Evolutionary conservation across 2,329 filamentous ascomycete genomes (phyloP).

Genomic region (Pseudogymnoascus sp.): DNA sequence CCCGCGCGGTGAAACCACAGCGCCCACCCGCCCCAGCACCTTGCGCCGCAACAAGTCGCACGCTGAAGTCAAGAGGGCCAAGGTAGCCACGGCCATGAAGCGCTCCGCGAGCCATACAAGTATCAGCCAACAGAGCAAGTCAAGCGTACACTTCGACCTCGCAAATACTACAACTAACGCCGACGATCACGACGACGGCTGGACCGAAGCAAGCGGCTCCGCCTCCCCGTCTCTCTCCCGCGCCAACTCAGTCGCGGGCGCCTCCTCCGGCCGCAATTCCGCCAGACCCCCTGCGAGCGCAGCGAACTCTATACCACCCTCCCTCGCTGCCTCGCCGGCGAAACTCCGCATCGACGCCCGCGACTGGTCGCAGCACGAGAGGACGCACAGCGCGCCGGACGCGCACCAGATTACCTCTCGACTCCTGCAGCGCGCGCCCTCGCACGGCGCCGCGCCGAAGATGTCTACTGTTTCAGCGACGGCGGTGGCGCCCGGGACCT

Average conservation of each 20-base stretch:
- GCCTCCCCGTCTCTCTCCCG: constrained; percentile 50
- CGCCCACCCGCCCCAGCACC: constrained; percentile 41
- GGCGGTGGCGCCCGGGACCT: constrained; percentile 30
- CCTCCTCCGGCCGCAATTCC: constrained; percentile 38
- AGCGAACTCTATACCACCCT: constrained; percentile 23
- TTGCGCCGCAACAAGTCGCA: constrained; percentile 54
- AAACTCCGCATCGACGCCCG: constrained; percentile 8
- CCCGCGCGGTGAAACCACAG: constrained; percentile 35
- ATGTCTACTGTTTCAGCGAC: constrained; percentile 54
- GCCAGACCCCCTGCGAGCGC: constrained; percentile 31
- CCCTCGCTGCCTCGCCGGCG: constrained; percentile 21
- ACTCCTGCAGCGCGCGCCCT: constrained; percentile 54
- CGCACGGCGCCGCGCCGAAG: constrained; percentile 52
- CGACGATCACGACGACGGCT: constrained; percentile 45
- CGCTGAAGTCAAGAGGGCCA: constrained; percentile 42
- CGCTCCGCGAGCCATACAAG: constrained; percentile 43
- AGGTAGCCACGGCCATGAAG: constrained; percentile 40
- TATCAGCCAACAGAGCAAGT: constrained; percentile 34
- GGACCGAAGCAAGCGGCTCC: constrained; percentile 57
- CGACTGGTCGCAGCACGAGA: constrained; percentile 21
- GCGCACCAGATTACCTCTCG: constrained; percentile 60
- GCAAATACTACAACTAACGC: constrained; percentile 25
- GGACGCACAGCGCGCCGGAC: constrained; percentile 39
- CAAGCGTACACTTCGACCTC: constrained; percentile 51
- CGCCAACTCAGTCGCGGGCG: constrained; percentile 38